A percentile compares a stretch with the other conserved stretches of the same genome.
phyloP scores from a whole-genome alignment of 2,329 filamentous ascomycete species.

The Cordyceps militaris region DNA sequence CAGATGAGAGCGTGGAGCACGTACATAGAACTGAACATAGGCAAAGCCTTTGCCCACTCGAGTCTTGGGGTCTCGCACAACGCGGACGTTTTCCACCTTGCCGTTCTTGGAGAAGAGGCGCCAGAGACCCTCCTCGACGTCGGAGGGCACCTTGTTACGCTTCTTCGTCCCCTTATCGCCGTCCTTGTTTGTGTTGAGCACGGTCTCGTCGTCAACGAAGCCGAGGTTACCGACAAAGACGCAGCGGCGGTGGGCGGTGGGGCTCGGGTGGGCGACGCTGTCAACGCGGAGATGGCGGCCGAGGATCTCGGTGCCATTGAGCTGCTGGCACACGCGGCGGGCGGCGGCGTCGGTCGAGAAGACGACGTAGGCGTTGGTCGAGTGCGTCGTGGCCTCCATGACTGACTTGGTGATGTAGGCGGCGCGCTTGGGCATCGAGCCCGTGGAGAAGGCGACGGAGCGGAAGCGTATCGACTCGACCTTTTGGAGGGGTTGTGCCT shows the following conservation, averaged over 20 bases:
- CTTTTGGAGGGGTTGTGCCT: conserved; percentile 54
- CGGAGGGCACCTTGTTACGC: conserved; percentile 66
- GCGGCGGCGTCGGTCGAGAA: conserved; percentile 72
- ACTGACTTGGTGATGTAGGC: conserved; percentile 85
- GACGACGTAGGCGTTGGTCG: conserved; percentile 89
- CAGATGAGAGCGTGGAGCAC: conserved; percentile 17
- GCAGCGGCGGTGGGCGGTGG: conserved; percentile 78
- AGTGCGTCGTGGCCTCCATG: conserved; percentile 85
- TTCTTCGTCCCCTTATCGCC: conserved; percentile 65
- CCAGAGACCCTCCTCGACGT: conserved; percentile 92
- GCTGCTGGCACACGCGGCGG: conserved; percentile 62
- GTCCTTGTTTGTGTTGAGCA: conserved; percentile 56
- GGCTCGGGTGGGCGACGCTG: conserved; percentile 78
- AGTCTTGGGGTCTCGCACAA: conserved; percentile 82
- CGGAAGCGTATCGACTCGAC: conserved; percentile 91
- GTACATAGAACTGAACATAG: conserved; percentile 86
- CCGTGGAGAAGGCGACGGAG: conserved; percentile 76
- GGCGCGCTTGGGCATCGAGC: conserved; percentile 81
- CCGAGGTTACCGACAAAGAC: conserved; percentile 95
- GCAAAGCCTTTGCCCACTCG: conserved; percentile 95
- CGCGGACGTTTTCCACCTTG: conserved; percentile 85
- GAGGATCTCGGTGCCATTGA: conserved; percentile 81
- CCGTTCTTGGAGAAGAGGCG: conserved; percentile 67
- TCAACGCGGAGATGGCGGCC: conserved; percentile 87
- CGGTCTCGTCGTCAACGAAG: conserved; percentile 87